Evolutionary conservation across 2,329 filamentous ascomycete species (phyloP).

Genomic region (Dothistroma septosporum): DNA sequence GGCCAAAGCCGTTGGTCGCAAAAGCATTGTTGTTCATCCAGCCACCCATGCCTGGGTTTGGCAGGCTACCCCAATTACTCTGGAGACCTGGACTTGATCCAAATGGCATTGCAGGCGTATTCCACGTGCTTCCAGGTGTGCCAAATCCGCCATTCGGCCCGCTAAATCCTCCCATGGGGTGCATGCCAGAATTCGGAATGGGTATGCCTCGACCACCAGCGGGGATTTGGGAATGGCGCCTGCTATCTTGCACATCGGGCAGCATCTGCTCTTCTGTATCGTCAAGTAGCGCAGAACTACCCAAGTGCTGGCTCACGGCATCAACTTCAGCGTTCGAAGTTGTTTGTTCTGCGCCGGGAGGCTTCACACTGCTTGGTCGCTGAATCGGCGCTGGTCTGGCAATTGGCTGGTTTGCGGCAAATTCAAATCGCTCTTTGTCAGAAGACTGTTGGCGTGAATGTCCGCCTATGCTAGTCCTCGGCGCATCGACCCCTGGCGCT

Average conservation of each 20-base stretch:
- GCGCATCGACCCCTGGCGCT: conserved; percentile 31
- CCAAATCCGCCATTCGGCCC: conserved; percentile 25
- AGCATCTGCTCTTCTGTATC: conserved; percentile 63
- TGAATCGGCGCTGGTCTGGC: conserved; percentile 82
- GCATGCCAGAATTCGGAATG: conserved; percentile 30
- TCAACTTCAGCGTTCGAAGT: conserved; percentile 52
- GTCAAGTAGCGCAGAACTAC: conserved; percentile 81
- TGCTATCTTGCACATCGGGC: conserved; percentile 35
- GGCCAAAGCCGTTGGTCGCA: conserved; percentile 40
- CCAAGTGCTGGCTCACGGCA: conserved; percentile 60
- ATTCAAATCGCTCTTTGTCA: conserved; percentile 57
- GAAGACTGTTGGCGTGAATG: conserved; percentile 75
- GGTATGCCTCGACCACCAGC: conserved; percentile 25
- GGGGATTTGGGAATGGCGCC: conserved; percentile 39
- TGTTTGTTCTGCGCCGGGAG: conserved; percentile 43
- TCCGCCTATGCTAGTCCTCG: conserved; percentile 35
- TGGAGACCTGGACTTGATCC: conserved; percentile 35
- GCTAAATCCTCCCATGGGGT: conserved; percentile 28
- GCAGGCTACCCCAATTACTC: conserved; percentile 40
- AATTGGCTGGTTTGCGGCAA: conserved; percentile 65
- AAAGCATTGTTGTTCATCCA: conserved; percentile 44
- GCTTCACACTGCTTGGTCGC: conserved; percentile 69
- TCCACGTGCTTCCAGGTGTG: conserved; percentile 38
- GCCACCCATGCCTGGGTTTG: conserved; percentile 34
- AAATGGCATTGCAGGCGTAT: conserved; percentile 42